Evolutionary conservation across 169 alveolate species (phyloP).

Genomic region (Amoebophrya sp.): DNA sequence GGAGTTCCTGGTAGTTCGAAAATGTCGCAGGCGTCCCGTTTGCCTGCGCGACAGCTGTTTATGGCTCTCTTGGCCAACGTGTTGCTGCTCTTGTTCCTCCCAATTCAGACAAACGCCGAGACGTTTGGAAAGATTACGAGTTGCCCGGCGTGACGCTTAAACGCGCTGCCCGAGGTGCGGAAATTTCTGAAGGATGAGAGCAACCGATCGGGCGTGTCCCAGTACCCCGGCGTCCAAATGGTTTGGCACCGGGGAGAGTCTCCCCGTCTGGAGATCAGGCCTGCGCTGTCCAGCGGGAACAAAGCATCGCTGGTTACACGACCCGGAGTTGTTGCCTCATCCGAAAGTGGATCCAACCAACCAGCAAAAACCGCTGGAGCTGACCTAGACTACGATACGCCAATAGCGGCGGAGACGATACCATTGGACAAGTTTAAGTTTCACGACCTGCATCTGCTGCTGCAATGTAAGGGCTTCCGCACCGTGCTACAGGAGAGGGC

Average conservation of each 20-base stretch:
- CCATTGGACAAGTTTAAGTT: background rate
- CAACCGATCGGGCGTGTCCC: background rate
- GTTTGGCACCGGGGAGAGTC: background rate
- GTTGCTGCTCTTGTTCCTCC: no score
- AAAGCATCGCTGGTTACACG: no score
- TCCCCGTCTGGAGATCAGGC: background rate
- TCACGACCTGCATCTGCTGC: background rate
- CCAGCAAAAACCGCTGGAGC: no score
- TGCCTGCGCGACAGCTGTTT: no score
- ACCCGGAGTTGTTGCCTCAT: no score
- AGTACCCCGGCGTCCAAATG: background rate
- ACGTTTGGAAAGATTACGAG: background rate
- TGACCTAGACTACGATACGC: no score
- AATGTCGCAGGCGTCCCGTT: no score
- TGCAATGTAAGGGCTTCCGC: background rate
- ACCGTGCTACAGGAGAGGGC: background rate
- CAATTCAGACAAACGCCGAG: background rate
- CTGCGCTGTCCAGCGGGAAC: no score
- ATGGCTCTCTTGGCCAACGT: no score
- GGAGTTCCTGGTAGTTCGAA: no score
- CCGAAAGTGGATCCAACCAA: no score
- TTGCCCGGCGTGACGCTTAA: background rate
- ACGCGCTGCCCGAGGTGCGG: background rate
- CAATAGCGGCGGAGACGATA: background rate
- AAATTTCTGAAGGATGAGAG: background rate